Evolutionary conservation across 495 filamentous ascomycete species (phyloP).

Genomic region (Penicillium lividum): DNA sequence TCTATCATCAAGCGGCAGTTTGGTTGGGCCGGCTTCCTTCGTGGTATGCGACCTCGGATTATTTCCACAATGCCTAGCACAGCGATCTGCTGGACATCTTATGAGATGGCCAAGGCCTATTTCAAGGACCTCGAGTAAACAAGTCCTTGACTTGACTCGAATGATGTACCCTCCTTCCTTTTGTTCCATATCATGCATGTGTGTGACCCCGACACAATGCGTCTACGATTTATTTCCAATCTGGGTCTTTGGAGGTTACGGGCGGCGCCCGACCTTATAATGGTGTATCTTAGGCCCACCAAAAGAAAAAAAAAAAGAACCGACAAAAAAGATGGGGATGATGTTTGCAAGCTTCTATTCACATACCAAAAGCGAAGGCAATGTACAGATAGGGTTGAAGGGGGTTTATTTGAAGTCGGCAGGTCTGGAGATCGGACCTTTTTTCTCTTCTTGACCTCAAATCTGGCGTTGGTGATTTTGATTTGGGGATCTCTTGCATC

Average conservation of each 20-base stretch:
- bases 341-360: constrained; percentile 5
- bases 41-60: constrained; percentile 85
- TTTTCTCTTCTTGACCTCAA: constrained; percentile 21
- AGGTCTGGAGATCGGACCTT: constrained; percentile 18
- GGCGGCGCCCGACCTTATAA: constrained; percentile 19
- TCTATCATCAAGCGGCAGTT: constrained; percentile 81
- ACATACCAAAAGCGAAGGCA: constrained; percentile 26
- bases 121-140: constrained; percentile 53
- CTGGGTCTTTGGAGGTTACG: constrained; percentile 8
- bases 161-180: constrained; percentile 1
- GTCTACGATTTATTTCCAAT: constrained; percentile 10
- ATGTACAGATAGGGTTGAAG: constrained; percentile 28
- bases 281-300: constrained; percentile 10
- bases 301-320: not conserved
- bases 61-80: constrained; percentile 98
- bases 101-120: constrained; percentile 78
- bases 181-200: constrained; percentile 8
- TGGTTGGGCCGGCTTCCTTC: constrained; percentile 85
- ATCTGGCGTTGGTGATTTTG: constrained; percentile 28
- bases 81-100: constrained; percentile 92
- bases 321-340: not conserved
- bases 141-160: constrained; percentile 7
- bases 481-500: constrained; percentile 26
- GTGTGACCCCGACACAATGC: constrained; percentile 14
- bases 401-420: constrained; percentile 8